phyloP scores from a whole-genome alignment of 257 asterid species.

The Lavandula angustifolia region DNA sequence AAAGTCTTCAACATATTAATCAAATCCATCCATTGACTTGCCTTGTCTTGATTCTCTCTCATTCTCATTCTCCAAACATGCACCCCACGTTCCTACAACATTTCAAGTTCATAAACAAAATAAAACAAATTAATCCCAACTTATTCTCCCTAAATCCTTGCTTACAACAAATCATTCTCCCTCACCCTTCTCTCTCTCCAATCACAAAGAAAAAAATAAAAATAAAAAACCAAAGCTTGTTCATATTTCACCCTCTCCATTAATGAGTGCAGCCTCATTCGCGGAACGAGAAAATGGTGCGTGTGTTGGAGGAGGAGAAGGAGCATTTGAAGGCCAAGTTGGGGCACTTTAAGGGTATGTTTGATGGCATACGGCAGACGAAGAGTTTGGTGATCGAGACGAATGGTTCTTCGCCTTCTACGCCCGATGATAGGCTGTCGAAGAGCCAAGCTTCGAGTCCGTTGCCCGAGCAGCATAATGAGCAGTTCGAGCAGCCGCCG shows the following conservation, averaged over 20 bases:
- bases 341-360: conserved; percentile 36
- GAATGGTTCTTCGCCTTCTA: not conserved
- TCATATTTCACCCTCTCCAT: no score
- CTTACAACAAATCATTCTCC: conserved; percentile 1
- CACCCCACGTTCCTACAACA: conserved; percentile 51
- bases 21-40: conserved; percentile 18
- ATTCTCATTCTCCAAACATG: conserved; percentile 37
- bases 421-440: conserved; percentile 36
- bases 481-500: conserved; percentile 15
- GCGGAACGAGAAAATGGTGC: conserved; percentile 40
- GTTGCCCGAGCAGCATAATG: conserved; percentile 17
- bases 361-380: conserved; percentile 33
- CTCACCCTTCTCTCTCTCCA: not conserved
- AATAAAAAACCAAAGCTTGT: no score
- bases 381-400: conserved; percentile 35
- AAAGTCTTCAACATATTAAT: not conserved
- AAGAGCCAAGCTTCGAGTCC: conserved; percentile 42
- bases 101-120: conserved; percentile 28
- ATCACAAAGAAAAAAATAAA: conserved; percentile 8
- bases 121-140: not conserved
- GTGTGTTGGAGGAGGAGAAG: conserved; percentile 58
- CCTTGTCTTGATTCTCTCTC: conserved; percentile 11
- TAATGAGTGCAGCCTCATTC: not conserved
- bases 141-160: conserved; percentile 24
- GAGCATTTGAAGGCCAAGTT: conserved; percentile 37